A percentile compares a stretch with the other conserved stretches of the same genome.
phyloP scores from a whole-genome alignment of 352 stramenopile genomes.

The Pythium sukuiense region DNA sequence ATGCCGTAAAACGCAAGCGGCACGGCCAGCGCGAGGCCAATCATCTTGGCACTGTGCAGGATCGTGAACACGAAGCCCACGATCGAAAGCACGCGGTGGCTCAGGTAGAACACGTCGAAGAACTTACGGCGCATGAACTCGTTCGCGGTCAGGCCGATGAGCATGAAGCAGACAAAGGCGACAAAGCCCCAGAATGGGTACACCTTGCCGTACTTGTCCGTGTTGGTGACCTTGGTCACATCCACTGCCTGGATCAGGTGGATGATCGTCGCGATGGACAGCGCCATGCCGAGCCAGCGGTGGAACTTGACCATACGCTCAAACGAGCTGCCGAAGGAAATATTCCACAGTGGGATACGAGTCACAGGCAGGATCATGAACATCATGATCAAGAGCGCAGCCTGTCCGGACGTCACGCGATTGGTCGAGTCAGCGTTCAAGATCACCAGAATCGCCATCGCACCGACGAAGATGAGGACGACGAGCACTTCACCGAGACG shows the following conservation, averaged over 20 bases:
- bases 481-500: conserved; percentile 62
- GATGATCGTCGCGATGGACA: conserved; percentile 55
- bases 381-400: conserved; percentile 71
- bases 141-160: conserved; percentile 52
- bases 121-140: conserved; percentile 66
- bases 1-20: conserved; percentile 65
- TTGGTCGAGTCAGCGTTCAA: conserved; percentile 35
- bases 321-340: conserved; percentile 74
- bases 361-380: conserved; percentile 76
- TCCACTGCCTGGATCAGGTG: conserved; percentile 56
- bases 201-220: conserved; percentile 50
- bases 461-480: conserved; percentile 60
- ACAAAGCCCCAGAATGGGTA: conserved; percentile 63
- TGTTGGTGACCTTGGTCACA: conserved; percentile 39
- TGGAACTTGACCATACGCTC: conserved; percentile 87
- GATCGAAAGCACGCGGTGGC: conserved; percentile 68
- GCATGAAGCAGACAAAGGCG: conserved; percentile 56
- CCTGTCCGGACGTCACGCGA: conserved; percentile 53
- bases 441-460: conserved; percentile 44
- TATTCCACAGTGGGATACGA: conserved; percentile 57
- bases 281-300: conserved; percentile 68
- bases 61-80: conserved; percentile 79
- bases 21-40: conserved; percentile 55
- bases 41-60: conserved; percentile 57
- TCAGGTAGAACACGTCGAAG: conserved; percentile 81